phyloP scores from a whole-genome alignment of 176 grass and related monocot species.

The Raddia distichophylla region DNA sequence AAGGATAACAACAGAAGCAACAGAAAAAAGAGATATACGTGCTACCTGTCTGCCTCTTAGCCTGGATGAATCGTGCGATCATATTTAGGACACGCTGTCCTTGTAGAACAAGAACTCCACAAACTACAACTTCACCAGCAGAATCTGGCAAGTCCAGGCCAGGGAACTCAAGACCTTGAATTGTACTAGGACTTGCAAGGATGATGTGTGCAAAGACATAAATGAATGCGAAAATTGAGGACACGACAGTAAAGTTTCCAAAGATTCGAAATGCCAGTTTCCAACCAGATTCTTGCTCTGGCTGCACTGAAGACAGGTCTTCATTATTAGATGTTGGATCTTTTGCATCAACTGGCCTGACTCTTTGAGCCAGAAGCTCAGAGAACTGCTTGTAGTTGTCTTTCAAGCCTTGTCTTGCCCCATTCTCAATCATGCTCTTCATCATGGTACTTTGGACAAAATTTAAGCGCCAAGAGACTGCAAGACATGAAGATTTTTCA shows the following conservation, averaged over 20 bases:
- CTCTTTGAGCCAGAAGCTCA: slow-evolving; percentile 59
- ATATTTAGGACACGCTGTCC: slow-evolving; percentile 79
- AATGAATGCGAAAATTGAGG: slow-evolving; percentile 61
- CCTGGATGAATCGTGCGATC: slow-evolving; percentile 75
- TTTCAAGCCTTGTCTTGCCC: slow-evolving; percentile 82
- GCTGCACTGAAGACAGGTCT: slow-evolving; percentile 67
- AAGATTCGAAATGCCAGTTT: slow-evolving; percentile 78
- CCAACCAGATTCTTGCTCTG: slow-evolving; percentile 70
- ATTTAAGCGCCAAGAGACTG: slow-evolving; percentile 81
- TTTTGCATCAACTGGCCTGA: slow-evolving; percentile 72
- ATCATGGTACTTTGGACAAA: slow-evolving; percentile 98
- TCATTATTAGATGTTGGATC: slow-evolving; percentile 51
- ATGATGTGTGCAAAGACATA: slow-evolving; percentile 82
- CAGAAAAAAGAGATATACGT: slow-evolving; percentile 31
- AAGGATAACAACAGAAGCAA: not conserved
- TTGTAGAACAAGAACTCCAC: slow-evolving; percentile 85
- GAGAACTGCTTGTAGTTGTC: slow-evolving; percentile 76
- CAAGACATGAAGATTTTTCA: slow-evolving; percentile 61
- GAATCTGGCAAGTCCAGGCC: slow-evolving; percentile 95
- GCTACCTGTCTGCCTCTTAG: slow-evolving; percentile 80
- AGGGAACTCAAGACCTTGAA: slow-evolving; percentile 89
- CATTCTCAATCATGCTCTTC: slow-evolving; percentile 93
- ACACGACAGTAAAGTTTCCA: slow-evolving; percentile 79
- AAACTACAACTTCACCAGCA: slow-evolving; percentile 84
- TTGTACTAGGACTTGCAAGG: slow-evolving; percentile 64